Evolutionary conservation across 1,284 basidiomycete genomes (phyloP), one percentile per base, ranked within the genome.

Genomic region (Schizophyllum commune): DNA sequence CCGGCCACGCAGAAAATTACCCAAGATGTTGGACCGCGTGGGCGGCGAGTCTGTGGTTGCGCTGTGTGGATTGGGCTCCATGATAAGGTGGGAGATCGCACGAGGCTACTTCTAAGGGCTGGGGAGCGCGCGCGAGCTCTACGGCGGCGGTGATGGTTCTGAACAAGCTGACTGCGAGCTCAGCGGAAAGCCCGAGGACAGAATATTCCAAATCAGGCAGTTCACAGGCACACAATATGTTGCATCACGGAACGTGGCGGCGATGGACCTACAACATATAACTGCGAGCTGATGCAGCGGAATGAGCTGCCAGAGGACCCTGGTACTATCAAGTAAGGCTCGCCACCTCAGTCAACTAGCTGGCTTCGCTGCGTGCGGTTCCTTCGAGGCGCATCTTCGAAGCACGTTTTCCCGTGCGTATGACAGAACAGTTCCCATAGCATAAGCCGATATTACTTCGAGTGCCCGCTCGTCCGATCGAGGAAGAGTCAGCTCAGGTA

Each of bases 1-100:
- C 61, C 78, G 67, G 54, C 78, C 78, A 58, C 78, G 73, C 52
- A 81, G 69, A 63, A 81, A 77, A n/a, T 75, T 75, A 61, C 78
- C 73, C 52, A 81, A 72, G 65, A 79, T 79, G 32, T 76, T 75
- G 32, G 65, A 61, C 19, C 63, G 56, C 6, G 68, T 63, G n/a
- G 63, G 64, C 20, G 62, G 59, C 5, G 67, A 61, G 34, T 47
- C 57, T 6, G 32, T 47, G 32, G 20, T 19, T 8, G 33, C 8
- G 13, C 13, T 17, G 17, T 47, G 39, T 13, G 39, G 39, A 47
- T 47, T 47, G 13, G 39, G 39, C 39, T 47, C 39, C 39, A 47
- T 47, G 39, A 47, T 47, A 47, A 47, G 39, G 17, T 47, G 17
- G 17, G 8, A 47, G 39, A 13, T 17, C 17, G 39, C 39, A 47